Evolutionary conservation across 2,329 filamentous ascomycete genomes (phyloP).

Genomic region (Colletotrichum paranaense): DNA sequence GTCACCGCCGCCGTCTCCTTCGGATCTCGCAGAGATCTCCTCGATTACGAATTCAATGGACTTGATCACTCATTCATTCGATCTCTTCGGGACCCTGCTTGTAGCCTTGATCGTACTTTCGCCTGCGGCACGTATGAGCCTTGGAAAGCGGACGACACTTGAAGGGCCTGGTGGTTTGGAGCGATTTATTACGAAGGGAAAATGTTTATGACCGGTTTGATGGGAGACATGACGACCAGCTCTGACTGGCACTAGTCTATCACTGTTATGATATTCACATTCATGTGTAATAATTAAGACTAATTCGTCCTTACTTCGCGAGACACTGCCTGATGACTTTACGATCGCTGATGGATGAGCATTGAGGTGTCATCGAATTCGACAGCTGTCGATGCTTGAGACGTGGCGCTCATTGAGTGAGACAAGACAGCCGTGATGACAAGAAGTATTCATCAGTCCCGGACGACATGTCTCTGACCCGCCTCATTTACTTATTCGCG

Average conservation of each 20-base stretch:
- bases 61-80: background rate
- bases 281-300: slow-evolving; percentile 33
- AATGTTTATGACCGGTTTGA: slow-evolving; percentile 24
- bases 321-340: background rate
- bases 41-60: slow-evolving; percentile 23
- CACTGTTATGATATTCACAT: slow-evolving; percentile 21
- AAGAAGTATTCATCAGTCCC: background rate
- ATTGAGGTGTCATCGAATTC: background rate
- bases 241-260: background rate
- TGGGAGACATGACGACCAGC: background rate
- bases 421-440: background rate
- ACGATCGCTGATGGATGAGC: background rate
- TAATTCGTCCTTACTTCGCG: slow-evolving; percentile 7
- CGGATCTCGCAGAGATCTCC: background rate
- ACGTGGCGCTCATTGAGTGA: background rate
- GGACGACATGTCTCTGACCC: background rate
- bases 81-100: background rate
- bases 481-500: background rate
- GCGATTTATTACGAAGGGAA: slow-evolving; percentile 14
- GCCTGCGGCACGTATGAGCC: background rate
- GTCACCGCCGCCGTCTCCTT: background rate
- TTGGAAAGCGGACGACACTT: background rate
- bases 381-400: background rate
- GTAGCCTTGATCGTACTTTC: background rate
- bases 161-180: background rate